Evolutionary conservation across 2,329 filamentous ascomycete genomes (phyloP).

Genomic region (Hysterium pulicare): DNA sequence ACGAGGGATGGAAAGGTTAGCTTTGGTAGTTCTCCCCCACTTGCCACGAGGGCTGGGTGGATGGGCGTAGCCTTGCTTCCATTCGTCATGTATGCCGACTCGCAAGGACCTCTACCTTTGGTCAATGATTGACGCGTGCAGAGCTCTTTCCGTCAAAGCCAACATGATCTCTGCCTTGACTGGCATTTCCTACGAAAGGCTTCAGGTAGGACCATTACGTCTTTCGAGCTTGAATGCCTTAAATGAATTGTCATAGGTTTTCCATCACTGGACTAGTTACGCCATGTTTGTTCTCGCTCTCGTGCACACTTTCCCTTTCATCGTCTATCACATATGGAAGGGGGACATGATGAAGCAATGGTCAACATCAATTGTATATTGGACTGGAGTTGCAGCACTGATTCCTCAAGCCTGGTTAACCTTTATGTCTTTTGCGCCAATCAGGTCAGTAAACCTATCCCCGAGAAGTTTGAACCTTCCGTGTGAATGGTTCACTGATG

Average conservation of each 20-base stretch:
- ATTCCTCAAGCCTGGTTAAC: constrained; percentile 55
- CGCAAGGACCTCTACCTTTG: no score
- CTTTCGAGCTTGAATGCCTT: neutral
- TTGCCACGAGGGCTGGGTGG: constrained; percentile 28
- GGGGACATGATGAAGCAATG: constrained; percentile 50
- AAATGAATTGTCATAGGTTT: constrained; percentile 13
- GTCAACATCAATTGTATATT: constrained; percentile 47
- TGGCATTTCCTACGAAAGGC: constrained; percentile 55
- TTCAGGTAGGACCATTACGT: constrained; percentile 40
- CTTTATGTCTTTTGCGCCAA: constrained; percentile 50
- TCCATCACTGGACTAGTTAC: constrained; percentile 27
- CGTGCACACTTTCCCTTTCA: constrained; percentile 59
- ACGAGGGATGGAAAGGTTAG: constrained; percentile 4
- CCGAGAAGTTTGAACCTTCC: neutral
- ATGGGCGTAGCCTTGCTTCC: constrained; percentile 28
- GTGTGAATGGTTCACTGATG: neutral
- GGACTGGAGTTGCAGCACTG: constrained; percentile 55
- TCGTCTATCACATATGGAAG: constrained; percentile 50
- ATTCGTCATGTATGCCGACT: constrained; percentile 20
- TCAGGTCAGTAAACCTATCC: constrained; percentile 44
- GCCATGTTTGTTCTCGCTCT: constrained; percentile 56
- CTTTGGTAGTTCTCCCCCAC: constrained; percentile 20
- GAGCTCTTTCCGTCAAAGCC: constrained; percentile 51
- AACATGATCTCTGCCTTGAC: constrained; percentile 55
- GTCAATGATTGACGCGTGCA: no score